Evolutionary conservation across 768 basidiomycete genomes (phyloP).

Genomic region (Steccherinum ochraceum): DNA sequence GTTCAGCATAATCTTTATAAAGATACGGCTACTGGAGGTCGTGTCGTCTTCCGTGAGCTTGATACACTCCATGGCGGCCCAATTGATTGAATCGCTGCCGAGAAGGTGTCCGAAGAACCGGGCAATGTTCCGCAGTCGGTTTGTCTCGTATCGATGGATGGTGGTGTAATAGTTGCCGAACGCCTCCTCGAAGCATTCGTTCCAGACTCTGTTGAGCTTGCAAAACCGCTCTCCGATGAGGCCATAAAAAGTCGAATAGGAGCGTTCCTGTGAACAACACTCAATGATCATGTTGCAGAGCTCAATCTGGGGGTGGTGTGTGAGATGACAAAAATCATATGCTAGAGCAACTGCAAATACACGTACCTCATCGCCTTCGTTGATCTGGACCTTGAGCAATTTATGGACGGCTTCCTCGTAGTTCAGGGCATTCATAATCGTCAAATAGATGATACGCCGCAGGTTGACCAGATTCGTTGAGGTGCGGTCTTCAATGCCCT

Average conservation of each 20-base stretch:
- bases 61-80: conserved; percentile 78
- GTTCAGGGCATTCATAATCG: conserved; percentile 97
- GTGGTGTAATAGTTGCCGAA: conserved; percentile 91
- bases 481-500: conserved; percentile 91
- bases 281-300: conserved; percentile 98
- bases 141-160: conserved; percentile 98
- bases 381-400: conserved; percentile 84
- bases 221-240: conserved; percentile 94
- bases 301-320: conserved; percentile 73
- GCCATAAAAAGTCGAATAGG: conserved; percentile 96
- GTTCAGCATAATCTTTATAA: conserved; percentile 92
- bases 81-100: conserved; percentile 81
- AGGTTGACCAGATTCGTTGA: conserved; percentile 95
- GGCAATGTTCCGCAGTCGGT: conserved; percentile 94
- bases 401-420: conserved; percentile 99
- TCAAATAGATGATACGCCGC: conserved; percentile 89
- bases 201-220: conserved; percentile 94
- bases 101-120: conserved; percentile 94
- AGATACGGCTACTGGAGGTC: conserved; percentile 92
- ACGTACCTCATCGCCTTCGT: conserved; percentile 89
- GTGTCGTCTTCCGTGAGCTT: conserved; percentile 98
- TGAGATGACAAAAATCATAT: no score
- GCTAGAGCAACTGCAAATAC: neutral
- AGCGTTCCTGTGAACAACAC: conserved; percentile 99
- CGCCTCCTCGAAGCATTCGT: conserved; percentile 79